Base-by-base conservation (phyloP, 805 yeast genomes). In the Schwanniomyces vanrijiae region DNA sequence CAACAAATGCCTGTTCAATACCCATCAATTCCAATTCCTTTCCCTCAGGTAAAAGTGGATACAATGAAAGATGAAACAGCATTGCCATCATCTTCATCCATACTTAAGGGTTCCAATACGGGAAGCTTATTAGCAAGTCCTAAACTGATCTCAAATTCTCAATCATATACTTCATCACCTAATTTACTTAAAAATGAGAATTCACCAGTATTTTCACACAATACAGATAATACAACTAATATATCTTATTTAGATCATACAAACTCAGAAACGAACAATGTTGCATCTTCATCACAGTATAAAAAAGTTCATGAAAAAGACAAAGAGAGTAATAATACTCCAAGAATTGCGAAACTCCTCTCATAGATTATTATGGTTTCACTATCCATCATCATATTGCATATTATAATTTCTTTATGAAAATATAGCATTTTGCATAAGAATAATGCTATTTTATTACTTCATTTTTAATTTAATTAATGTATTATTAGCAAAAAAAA, bases 161-260 rank as follows among this genome's bases (percentile, higher is more conserved):
- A 38, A 2, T 38, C 41, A 10, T 42, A 42, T 24, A 42, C 31
- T 34, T 42, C 44, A 11, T 42, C 34, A 16, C 40, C 44, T 9
- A 31, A 20, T 5, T 21, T 20, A 20, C 39, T 22, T 26, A 26
- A 31, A 14, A 41, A 31, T 13, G 25, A 41, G 14, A 42, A 33
- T 16, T 33, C 40, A 3, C 48, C 44, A 18, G 9, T 21, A 13
- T 18, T 39, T 14, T 25, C 37, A 6, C 24, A 31, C 5, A 31
- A 16, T 14, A 18, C 20, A 7, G 35, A 31, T 20, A 14, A 31
- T 28, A 28, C 14, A 13, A 13, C 33, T 13, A 7, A 13, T 14
- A 31, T 8, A 18, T 9, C 19, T 31, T 8, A 16, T 16, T 16
- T 31, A 14, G 20, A 31, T 7, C 35, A 31, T 6, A 14, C 20